These are phyloP conservation scores for Geotrichum reessii DNA, from an alignment of 1,139 yeast species.

Conservation along the genomic window DNA sequence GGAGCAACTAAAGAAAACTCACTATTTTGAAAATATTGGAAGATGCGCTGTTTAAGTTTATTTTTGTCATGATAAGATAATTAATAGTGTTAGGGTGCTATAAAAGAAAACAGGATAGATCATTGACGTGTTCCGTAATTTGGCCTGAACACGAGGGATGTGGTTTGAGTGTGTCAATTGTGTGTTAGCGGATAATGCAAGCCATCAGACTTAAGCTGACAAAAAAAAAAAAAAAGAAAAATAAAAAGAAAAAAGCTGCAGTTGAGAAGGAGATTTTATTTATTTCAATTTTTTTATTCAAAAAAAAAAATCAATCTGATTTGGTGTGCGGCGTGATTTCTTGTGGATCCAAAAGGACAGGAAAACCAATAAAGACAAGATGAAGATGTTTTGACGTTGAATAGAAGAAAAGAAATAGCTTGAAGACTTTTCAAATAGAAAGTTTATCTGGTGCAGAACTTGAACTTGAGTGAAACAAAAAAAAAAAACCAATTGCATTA, in stretches of 20 bases:
- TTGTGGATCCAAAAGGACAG: not conserved
- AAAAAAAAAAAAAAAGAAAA: too few relatives aligned
- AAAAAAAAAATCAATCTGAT: not conserved
- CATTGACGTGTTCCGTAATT: not conserved
- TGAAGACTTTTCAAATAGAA: not conserved
- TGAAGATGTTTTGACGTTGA: not conserved
- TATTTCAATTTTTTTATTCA: not conserved
- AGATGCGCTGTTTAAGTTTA: conserved; percentile 25
- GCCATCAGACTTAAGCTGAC: not conserved
- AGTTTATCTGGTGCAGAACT: not conserved
- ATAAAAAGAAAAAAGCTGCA: not conserved
- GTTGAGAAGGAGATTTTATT: not conserved
- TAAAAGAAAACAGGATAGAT: not conserved
- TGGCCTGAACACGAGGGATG: not conserved
- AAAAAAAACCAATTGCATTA: not conserved
- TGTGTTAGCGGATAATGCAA: not conserved
- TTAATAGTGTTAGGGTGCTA: not conserved
- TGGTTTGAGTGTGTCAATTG: not conserved
- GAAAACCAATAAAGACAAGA: not conserved
- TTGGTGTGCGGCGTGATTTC: not conserved
- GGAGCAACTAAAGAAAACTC: conserved; percentile 16
- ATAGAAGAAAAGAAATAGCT: not conserved
- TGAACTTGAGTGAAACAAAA: not conserved
- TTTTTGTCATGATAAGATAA: conserved; percentile 10
- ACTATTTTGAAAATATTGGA: conserved; percentile 30